Percentiles rank a stretch among this genome's conserved stretches.
phyloP scores from a whole-genome alignment of 1,139 yeast species.

The Casaregolazyma suthepensis region DNA sequence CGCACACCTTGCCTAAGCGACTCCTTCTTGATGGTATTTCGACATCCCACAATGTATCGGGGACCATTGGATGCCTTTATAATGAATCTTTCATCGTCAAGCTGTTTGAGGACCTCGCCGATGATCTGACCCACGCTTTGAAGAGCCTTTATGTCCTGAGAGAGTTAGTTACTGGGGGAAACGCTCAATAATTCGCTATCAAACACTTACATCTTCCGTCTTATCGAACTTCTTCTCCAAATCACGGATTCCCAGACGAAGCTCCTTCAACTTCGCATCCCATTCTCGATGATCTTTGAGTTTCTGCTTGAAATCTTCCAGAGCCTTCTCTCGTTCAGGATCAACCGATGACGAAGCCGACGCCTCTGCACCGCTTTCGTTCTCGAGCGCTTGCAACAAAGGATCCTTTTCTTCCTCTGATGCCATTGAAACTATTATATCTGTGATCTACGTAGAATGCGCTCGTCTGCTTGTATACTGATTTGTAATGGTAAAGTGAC shows the following conservation, averaged over 20 bases:
- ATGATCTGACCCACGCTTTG: slow-evolving; percentile 97
- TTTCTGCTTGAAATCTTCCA: slow-evolving; percentile 75
- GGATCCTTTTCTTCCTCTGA: slow-evolving; percentile 29
- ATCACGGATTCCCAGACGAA: slow-evolving; percentile 77
- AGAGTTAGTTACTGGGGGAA: slow-evolving; percentile 4
- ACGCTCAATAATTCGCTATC: neutral
- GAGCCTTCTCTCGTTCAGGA: slow-evolving; percentile 74
- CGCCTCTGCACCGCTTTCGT: slow-evolving; percentile 22
- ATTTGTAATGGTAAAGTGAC: neutral
- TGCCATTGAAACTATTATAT: slow-evolving; percentile 4
- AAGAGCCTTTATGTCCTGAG: slow-evolving; percentile 78
- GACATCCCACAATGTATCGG: slow-evolving; percentile 94
- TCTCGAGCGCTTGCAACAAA: slow-evolving; percentile 28
- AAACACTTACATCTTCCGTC: slow-evolving; percentile 60
- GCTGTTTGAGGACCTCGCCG: slow-evolving; percentile 94
- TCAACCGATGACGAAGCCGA: slow-evolving; percentile 36
- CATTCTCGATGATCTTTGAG: slow-evolving; percentile 89
- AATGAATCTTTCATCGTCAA: slow-evolving; percentile 88
- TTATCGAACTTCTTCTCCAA: slow-evolving; percentile 80
- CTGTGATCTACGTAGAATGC: neutral
- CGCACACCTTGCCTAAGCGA: slow-evolving; percentile 88
- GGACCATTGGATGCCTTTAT: slow-evolving; percentile 98
- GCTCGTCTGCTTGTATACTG: neutral
- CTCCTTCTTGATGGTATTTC: slow-evolving; percentile 84
- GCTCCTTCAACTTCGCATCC: slow-evolving; percentile 85